phyloP scores from a whole-genome alignment of 1,284 basidiomycete species.

The Apiotrichum gamsii region DNA sequence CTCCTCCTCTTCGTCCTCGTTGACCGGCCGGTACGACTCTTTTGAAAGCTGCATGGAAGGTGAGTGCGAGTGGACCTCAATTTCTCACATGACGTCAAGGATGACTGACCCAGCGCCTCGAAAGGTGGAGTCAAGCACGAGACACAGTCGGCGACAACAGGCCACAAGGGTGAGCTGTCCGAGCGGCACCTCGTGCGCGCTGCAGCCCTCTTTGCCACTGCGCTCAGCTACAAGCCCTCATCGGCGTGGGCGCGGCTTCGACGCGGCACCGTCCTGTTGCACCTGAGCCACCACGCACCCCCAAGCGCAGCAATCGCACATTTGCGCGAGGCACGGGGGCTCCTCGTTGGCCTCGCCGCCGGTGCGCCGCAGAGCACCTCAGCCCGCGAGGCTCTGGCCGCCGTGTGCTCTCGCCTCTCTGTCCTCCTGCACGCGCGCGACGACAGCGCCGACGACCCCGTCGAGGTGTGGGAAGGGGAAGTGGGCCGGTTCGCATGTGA shows the following conservation, averaged over 20 bases:
- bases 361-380: slow-evolving; percentile 26
- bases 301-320: slow-evolving; percentile 23
- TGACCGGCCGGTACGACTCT: slow-evolving; percentile 9
- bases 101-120: no score
- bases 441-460: slow-evolving; percentile 24
- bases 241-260: slow-evolving; percentile 33
- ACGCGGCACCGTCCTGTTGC: slow-evolving; percentile 33
- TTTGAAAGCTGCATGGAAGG: slow-evolving; percentile 42
- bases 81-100: not conserved
- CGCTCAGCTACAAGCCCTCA: slow-evolving; percentile 24
- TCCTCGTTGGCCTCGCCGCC: slow-evolving; percentile 20
- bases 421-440: slow-evolving; percentile 20
- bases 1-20: no score
- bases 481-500: slow-evolving; percentile 33
- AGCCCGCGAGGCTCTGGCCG: slow-evolving; percentile 25
- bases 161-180: slow-evolving; percentile 36
- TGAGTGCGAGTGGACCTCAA: slow-evolving; percentile 15
- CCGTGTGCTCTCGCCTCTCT: slow-evolving; percentile 24
- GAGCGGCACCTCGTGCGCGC: slow-evolving; percentile 41
- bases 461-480: slow-evolving; percentile 29
- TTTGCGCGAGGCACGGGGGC: slow-evolving; percentile 27
- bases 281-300: slow-evolving; percentile 33
- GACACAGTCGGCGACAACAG: slow-evolving; percentile 32
- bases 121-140: slow-evolving; percentile 40
- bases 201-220: slow-evolving; percentile 33